phyloP scores from a whole-genome alignment of 257 asterid species.

The Orobanche coerulescens region DNA sequence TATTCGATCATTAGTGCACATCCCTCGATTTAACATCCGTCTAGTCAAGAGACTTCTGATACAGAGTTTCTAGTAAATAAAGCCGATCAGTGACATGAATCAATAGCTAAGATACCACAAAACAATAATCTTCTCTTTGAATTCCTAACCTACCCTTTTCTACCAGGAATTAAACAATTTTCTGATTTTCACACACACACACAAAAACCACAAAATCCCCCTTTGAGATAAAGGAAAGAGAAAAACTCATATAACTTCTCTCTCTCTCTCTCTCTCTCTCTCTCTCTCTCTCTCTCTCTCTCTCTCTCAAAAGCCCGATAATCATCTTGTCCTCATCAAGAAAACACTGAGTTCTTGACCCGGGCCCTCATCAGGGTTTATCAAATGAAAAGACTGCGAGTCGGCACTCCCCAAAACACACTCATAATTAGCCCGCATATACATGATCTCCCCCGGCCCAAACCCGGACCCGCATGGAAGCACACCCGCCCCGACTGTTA shows the following conservation, averaged over 20 bases:
- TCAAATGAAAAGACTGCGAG: slow-evolving; percentile 84
- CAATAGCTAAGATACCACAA: slow-evolving; percentile 16
- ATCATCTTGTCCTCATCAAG: slow-evolving; percentile 70
- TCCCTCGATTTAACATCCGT: too few relatives aligned
- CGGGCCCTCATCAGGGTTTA: slow-evolving; percentile 77
- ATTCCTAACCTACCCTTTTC: slow-evolving; percentile 6
- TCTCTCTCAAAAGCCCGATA: too few relatives aligned
- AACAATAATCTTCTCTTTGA: background rate
- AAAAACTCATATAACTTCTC: too few relatives aligned
- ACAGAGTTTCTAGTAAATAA: too few relatives aligned
- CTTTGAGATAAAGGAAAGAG: too few relatives aligned
- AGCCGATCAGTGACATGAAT: background rate
- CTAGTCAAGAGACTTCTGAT: too few relatives aligned
- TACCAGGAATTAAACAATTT: slow-evolving; percentile 12
- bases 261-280: too few relatives aligned
- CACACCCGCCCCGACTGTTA: slow-evolving; percentile 88
- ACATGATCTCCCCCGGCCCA: slow-evolving; percentile 66
- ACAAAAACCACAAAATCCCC: background rate
- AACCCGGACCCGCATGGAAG: slow-evolving; percentile 55
- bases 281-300: too few relatives aligned
- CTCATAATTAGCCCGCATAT: slow-evolving; percentile 93
- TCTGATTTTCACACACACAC: slow-evolving; percentile 12
- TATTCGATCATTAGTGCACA: too few relatives aligned
- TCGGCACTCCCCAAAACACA: slow-evolving; percentile 73
- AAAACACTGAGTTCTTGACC: slow-evolving; percentile 90